phyloP scores from a whole-genome alignment of 2,329 filamentous ascomycete species.

The Beauveria caledonica region DNA sequence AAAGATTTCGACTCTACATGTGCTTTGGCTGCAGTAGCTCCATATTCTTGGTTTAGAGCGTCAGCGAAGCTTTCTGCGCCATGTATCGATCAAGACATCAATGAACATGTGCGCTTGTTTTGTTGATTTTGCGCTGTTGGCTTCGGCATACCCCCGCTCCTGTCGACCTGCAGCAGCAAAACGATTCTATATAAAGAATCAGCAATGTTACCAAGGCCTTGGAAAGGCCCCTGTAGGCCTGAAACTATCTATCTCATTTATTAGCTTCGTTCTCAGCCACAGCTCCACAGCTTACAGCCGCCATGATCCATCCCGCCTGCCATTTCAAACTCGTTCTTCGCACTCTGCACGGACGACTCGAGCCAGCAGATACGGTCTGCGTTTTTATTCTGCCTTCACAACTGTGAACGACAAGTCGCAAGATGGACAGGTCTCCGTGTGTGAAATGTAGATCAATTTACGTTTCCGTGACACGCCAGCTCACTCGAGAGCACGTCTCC shows the following conservation, averaged over 20 bases:
- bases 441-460: no score
- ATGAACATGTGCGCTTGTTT: neutral
- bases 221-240: neutral
- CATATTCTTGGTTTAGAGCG: neutral
- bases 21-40: neutral
- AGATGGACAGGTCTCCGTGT: no score
- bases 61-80: neutral
- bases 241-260: neutral
- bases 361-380: constrained; percentile 21
- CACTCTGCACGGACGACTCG: constrained; percentile 35
- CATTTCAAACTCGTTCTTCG: constrained; percentile 9
- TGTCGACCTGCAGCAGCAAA: neutral
- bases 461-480: no score
- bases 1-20: neutral
- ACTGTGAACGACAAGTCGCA: no score
- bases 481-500: no score
- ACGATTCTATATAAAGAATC: neutral
- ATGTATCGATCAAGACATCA: neutral
- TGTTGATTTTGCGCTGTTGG: no score
- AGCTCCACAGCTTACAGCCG: constrained; percentile 12
- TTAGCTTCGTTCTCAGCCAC: neutral
- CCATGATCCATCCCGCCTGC: constrained; percentile 15
- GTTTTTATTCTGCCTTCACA: no score
- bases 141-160: no score
- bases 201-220: neutral